These are phyloP conservation scores for Cryphonectria japonica DNA, from an alignment of 2,329 filamentous ascomycete genomes.

Conservation along the genomic window DNA sequence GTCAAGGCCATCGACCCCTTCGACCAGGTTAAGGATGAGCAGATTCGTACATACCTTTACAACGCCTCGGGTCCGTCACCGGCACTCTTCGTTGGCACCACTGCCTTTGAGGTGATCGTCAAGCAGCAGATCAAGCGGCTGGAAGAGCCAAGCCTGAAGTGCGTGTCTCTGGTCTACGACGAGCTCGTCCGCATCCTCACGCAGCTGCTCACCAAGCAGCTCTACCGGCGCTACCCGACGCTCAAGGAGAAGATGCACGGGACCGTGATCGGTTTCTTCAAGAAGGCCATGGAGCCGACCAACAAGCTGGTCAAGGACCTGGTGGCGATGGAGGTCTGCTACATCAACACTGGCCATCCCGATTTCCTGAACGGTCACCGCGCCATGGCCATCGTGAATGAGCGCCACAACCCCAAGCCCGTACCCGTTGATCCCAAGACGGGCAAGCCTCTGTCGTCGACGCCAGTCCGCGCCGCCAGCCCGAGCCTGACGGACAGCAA, in stretches of 20 bases:
- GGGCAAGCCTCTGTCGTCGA: slow-evolving; percentile 81
- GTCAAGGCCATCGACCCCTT: slow-evolving; percentile 98
- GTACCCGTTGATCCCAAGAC: slow-evolving; percentile 98
- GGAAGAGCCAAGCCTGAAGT: slow-evolving; percentile 96
- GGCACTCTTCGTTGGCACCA: slow-evolving; percentile 94
- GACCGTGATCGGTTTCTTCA: slow-evolving; percentile 94
- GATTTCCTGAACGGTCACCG: slow-evolving; percentile 97
- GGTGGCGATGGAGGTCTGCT: slow-evolving; percentile 93
- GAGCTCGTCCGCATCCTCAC: slow-evolving; percentile 94
- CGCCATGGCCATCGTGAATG: slow-evolving; percentile 94
- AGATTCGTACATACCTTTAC: slow-evolving; percentile 95
- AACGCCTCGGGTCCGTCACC: slow-evolving; percentile 99
- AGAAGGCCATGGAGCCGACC: slow-evolving; percentile 96
- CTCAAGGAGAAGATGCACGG: slow-evolving; percentile 96
- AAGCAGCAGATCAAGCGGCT: slow-evolving; percentile 98
- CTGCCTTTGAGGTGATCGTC: slow-evolving; percentile 97
- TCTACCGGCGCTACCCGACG: slow-evolving; percentile 90
- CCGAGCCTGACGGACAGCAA: slow-evolving; percentile 65
- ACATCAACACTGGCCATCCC: slow-evolving; percentile 97
- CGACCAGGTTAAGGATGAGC: slow-evolving; percentile 94
- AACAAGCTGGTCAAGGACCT: slow-evolving; percentile 96
- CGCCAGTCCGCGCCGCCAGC: slow-evolving; percentile 74
- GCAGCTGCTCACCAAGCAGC: slow-evolving; percentile 83
- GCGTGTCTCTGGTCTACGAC: slow-evolving; percentile 95
- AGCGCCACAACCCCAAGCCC: slow-evolving; percentile 86